A percentile compares a stretch with the other conserved stretches of the same genome.
phyloP scores from a whole-genome alignment of 331 rosid genomes.

The Spiraea crenata region DNA sequence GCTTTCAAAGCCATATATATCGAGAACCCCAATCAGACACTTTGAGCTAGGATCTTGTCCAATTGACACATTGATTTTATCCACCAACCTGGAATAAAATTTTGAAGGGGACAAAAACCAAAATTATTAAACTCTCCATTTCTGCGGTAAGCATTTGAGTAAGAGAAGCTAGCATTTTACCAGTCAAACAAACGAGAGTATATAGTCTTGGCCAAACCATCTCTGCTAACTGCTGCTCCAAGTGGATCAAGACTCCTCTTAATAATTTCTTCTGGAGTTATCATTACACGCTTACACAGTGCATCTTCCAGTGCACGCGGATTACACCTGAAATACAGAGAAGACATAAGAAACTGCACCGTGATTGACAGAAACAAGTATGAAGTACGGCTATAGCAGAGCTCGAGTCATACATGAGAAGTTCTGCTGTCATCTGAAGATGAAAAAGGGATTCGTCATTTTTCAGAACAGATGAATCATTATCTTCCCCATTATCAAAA shows the following conservation, averaged over 20 bases:
- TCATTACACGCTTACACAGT: constrained; percentile 75
- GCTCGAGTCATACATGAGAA: constrained; percentile 61
- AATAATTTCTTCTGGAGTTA: constrained; percentile 88
- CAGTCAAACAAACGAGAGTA: constrained; percentile 88
- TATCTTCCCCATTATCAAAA: constrained; percentile 62
- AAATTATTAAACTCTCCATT: neutral
- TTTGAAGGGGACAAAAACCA: constrained; percentile 11
- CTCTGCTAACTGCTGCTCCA: constrained; percentile 78
- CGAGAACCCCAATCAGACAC: constrained; percentile 78
- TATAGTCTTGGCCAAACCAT: constrained; percentile 86
- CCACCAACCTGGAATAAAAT: constrained; percentile 71
- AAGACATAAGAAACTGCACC: constrained; percentile 6
- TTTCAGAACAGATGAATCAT: constrained; percentile 71
- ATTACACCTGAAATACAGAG: constrained; percentile 62
- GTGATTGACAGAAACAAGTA: neutral
- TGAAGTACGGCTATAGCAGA: constrained; percentile 23
- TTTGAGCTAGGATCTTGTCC: constrained; percentile 81
- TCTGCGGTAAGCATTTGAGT: neutral
- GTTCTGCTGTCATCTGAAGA: constrained; percentile 83
- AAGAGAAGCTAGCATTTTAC: constrained; percentile 28
- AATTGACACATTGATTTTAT: constrained; percentile 77
- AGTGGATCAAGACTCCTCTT: constrained; percentile 76
- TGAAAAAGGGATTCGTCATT: constrained; percentile 68
- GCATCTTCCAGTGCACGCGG: constrained; percentile 66
- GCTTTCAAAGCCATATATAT: constrained; percentile 94